Evolutionary conservation across 164 flowering plant species (phyloP).

Genomic region (Vitis vinifera): DNA sequence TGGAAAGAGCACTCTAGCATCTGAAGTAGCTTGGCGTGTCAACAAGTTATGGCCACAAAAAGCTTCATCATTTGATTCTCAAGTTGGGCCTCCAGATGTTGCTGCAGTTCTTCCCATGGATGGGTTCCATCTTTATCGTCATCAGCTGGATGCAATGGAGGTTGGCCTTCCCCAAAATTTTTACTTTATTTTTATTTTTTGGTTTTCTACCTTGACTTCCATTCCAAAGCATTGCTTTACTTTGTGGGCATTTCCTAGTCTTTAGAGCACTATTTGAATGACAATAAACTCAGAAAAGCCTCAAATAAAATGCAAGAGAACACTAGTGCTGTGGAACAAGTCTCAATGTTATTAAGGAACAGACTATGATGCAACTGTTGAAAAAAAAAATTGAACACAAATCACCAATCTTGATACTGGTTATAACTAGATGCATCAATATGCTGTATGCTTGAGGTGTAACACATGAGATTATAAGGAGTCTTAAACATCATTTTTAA

Average conservation of each 20-base stretch:
- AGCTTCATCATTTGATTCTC: slow-evolving; percentile 52
- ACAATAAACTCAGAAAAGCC: not conserved
- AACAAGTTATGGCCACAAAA: slow-evolving; percentile 72
- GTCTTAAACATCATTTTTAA: too few species aligned
- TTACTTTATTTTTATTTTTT: not conserved
- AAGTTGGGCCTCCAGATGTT: slow-evolving; percentile 60
- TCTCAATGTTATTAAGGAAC: not conserved
- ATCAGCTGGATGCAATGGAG: slow-evolving; percentile 90
- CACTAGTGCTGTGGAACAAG: not conserved
- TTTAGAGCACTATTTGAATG: not conserved
- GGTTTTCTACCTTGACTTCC: not conserved
- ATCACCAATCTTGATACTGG: too few species aligned
- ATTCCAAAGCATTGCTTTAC: not conserved
- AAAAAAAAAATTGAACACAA: not conserved
- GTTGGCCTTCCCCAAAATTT: slow-evolving; percentile 30
- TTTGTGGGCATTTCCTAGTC: not conserved
- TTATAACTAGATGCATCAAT: too few species aligned
- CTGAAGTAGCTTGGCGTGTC: slow-evolving; percentile 64
- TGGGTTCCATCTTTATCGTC: slow-evolving; percentile 95
- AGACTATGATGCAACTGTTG: not conserved
- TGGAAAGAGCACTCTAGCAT: slow-evolving; percentile 86
- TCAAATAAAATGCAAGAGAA: not conserved
- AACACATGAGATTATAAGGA: too few species aligned
- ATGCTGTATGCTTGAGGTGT: too few species aligned
- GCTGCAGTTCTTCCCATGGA: slow-evolving; percentile 92